Base-by-base conservation (phyloP, 2,329 filamentous ascomycete genomes). In the Drechslerella coelobrocha region DNA sequence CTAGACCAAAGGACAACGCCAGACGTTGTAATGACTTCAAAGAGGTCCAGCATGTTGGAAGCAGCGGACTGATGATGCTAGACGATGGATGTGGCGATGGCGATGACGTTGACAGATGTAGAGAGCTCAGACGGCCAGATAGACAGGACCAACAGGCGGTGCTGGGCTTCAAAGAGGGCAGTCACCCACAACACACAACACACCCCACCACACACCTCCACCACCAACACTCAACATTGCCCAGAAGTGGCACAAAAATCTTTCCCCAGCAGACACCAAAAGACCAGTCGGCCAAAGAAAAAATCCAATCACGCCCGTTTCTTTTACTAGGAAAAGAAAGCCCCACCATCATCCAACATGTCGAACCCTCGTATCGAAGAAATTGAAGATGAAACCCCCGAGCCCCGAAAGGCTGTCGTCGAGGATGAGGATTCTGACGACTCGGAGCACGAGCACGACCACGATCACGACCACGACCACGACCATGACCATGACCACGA, bases 341-440 rank as follows among this genome's bases (percentile, higher is more conserved):
- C 27, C 14, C 52, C 39, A 76, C 75, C 78, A 80, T 77, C 78
- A 75, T 75, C 78, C 80, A 90, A 82, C 81, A 99, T 99, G 94
- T 89, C 94, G 81, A 95, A 97, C 85, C 91, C 93, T 81, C 90
- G 93, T 83, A 89, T 97, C 82, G 93, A 99, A 86, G 94, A 99
- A 84, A 87, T 99, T 78, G 89, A 91, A 77, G 94, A 97, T 80
- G 92, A 92, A 78, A 89, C 91, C 84, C 85, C 88, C 79, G 60
- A 55, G 27, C 24, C 52, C 27, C 88, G 90, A 84, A 92, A 94
- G 86, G 85, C 86, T 79, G 87, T 85, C 78, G 85, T 89, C 78
- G 87, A 91, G 78, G 86, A 86, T 73, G 79, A 80, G 74, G 81
- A 80, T 76, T 80, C 74, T 21, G 74, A 75, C 34, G 74, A 75